Conservation (phyloP, 1,139 yeast genomes). For the Suhomyces panamericanus region DNA sequence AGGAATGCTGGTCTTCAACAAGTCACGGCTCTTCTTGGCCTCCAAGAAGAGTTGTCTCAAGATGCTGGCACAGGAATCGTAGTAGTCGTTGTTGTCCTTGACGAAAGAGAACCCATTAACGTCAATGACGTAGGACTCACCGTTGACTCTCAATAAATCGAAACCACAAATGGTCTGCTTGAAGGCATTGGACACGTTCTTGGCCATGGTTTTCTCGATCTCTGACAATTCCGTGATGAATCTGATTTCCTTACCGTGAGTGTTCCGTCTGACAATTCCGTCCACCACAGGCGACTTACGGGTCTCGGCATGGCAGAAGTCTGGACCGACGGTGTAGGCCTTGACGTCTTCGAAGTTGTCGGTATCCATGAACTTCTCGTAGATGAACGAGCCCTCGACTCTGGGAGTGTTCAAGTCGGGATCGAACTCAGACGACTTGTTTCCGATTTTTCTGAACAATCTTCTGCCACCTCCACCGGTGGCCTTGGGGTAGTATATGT, state of each 20-base stretch:
- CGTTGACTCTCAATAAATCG: constrained; percentile 86
- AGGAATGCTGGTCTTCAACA: constrained; percentile 42
- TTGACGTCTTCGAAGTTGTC: constrained; percentile 98
- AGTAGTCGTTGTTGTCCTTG: constrained; percentile 84
- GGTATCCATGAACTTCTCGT: constrained; percentile 95
- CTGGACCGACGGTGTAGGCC: constrained; percentile 93
- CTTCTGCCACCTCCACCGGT: constrained; percentile 98
- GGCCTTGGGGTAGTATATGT: constrained; percentile 82
- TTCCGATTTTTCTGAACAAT: constrained; percentile 92
- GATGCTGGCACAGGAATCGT: constrained; percentile 79
- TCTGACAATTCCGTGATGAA: constrained; percentile 78
- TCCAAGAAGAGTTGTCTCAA: constrained; percentile 69
- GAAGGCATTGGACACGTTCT: constrained; percentile 69
- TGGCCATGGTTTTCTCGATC: constrained; percentile 79
- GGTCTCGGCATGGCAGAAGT: constrained; percentile 95
- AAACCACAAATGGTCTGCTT: constrained; percentile 98
- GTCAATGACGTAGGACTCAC: constrained; percentile 89
- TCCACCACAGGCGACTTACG: constrained; percentile 98
- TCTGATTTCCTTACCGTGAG: constrained; percentile 95
- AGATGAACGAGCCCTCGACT: constrained; percentile 86
- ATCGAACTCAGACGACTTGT: constrained; percentile 95
- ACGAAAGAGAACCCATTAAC: constrained; percentile 98
- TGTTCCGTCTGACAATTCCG: constrained; percentile 95
- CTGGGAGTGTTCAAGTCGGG: constrained; percentile 74
- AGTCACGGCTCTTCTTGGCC: constrained; percentile 50